Percentiles rank a stretch among this genome's conserved stretches.
phyloP scores from a whole-genome alignment of 345 rosid genomes.

The Eucalyptus caleyi region DNA sequence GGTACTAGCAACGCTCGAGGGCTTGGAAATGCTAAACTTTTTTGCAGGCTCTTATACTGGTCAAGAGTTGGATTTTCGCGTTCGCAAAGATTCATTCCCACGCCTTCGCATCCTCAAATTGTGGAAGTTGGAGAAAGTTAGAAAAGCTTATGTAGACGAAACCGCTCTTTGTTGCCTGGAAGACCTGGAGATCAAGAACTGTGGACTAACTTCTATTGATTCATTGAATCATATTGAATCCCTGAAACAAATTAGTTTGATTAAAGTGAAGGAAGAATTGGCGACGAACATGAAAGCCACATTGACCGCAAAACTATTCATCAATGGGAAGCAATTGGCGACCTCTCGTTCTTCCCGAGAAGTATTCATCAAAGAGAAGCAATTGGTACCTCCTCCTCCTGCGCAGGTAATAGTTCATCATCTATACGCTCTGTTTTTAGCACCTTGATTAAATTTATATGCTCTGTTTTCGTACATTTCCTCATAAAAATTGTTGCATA shows the following conservation, averaged over 20 bases:
- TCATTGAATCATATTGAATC: background rate
- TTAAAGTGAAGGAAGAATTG: background rate
- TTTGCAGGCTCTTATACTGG: constrained; percentile 6
- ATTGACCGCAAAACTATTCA: background rate
- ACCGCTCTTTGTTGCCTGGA: background rate
- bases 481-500: background rate
- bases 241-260: background rate
- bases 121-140: constrained; percentile 14
- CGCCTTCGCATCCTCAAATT: constrained; percentile 10
- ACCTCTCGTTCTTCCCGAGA: background rate
- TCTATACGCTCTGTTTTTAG: background rate
- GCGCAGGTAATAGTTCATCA: background rate
- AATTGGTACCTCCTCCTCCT: background rate
- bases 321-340: background rate
- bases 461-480: background rate
- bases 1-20: background rate
- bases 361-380: background rate
- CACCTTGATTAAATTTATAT: background rate
- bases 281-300: background rate
- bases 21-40: constrained; percentile 13
- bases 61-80: background rate
- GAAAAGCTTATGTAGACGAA: background rate
- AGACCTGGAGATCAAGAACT: background rate
- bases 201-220: background rate
- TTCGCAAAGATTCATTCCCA: background rate